phyloP scores from a whole-genome alignment of 176 grass and related monocot genomes.

The Zizania latifolia region DNA sequence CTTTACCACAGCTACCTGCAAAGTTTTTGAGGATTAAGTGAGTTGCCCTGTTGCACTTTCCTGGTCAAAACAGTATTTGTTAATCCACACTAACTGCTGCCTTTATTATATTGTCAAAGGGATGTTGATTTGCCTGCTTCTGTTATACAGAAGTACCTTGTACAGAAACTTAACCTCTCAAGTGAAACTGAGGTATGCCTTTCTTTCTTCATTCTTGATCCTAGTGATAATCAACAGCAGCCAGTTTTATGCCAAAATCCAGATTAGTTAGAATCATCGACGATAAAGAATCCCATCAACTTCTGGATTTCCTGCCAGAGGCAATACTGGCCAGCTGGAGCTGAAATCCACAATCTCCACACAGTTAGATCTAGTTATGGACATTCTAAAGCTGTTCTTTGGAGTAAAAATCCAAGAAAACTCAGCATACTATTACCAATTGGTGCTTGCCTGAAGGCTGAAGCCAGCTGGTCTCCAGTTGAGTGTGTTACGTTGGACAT shows the following conservation, averaged over 20 bases:
- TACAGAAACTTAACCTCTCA: conserved; percentile 50
- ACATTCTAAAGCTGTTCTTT: background rate
- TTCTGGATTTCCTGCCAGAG: background rate
- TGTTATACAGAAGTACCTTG: conserved; percentile 53
- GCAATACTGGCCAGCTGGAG: background rate
- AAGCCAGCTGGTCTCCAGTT: background rate
- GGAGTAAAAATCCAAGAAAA: background rate
- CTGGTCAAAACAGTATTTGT: conserved; percentile 1
- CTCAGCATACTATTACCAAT: background rate
- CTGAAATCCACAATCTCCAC: background rate
- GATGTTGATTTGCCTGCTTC: conserved; percentile 57
- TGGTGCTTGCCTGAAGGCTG: background rate
- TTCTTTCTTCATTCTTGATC: background rate
- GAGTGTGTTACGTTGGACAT: background rate
- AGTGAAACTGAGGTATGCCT: conserved; percentile 49
- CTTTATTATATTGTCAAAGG: conserved; percentile 22
- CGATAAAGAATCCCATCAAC: background rate
- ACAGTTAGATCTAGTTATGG: background rate
- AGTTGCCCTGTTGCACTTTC: conserved; percentile 22
- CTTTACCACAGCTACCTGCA: conserved; percentile 50
- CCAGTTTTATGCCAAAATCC: background rate
- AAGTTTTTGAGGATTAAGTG: conserved; percentile 75
- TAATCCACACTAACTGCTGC: conserved; percentile 6
- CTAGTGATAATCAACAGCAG: background rate
- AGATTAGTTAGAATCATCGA: background rate